phyloP scores from a whole-genome alignment of 2,329 filamentous ascomycete genomes.

The Talaromyces sp. region DNA sequence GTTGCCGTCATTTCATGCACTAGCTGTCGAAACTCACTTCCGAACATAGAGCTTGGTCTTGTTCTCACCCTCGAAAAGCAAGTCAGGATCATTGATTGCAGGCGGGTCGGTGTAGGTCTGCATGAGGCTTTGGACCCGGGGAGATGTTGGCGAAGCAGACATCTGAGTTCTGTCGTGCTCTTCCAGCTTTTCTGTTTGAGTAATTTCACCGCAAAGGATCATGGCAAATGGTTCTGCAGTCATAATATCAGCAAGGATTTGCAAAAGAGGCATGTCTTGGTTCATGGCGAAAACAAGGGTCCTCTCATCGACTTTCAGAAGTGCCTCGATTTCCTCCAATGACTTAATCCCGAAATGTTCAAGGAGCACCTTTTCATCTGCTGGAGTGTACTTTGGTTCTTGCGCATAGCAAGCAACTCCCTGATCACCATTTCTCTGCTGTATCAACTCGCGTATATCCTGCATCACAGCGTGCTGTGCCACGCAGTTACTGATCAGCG shows the following conservation, averaged over 20 bases:
- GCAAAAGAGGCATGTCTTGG: neutral
- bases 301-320: neutral
- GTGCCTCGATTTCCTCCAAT: neutral
- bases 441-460: neutral
- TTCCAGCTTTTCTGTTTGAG: neutral
- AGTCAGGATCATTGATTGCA: neutral
- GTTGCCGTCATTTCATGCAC: neutral
- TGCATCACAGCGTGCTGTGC: neutral
- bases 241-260: neutral
- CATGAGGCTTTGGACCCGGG: neutral
- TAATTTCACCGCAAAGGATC: neutral
- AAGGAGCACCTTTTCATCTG: neutral
- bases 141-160: neutral
- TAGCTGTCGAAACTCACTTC: neutral
- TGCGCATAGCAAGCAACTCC: neutral
- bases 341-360: neutral
- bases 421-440: neutral
- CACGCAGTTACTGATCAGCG: neutral
- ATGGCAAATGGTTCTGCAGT: neutral
- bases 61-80: neutral
- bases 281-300: slow-evolving; percentile 4
- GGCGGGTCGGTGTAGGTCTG: neutral
- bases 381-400: neutral
- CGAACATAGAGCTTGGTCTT: neutral
- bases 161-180: neutral